Conservation (phyloP, 2,329 filamentous ascomycete species). For the Fusarium drepaniforme region DNA sequence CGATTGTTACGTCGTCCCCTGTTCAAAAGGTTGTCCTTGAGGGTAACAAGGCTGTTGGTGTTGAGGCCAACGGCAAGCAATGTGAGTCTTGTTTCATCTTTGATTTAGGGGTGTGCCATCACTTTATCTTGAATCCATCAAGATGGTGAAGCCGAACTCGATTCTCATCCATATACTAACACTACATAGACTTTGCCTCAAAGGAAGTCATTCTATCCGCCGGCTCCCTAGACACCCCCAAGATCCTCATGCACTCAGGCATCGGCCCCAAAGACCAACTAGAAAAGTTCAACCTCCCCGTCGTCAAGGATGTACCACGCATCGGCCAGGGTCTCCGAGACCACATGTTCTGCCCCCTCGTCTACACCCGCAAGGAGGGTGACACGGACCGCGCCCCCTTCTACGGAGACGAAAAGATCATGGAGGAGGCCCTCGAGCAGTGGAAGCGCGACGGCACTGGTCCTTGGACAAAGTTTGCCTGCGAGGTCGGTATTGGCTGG, state of each 20-base stretch:
- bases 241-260: constrained; percentile 54
- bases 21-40: constrained; percentile 36
- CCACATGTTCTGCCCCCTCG: constrained; percentile 54
- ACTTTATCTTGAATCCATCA: not conserved
- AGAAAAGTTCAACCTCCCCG: constrained; percentile 21
- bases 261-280: constrained; percentile 33
- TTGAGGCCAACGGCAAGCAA: constrained; percentile 30
- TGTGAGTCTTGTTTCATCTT: constrained; percentile 13
- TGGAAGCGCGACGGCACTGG: constrained; percentile 60
- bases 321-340: constrained; percentile 57
- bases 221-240: constrained; percentile 56
- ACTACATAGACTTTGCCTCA: constrained; percentile 43
- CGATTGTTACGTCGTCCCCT: constrained; percentile 28
- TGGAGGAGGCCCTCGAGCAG: constrained; percentile 59
- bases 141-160: not conserved
- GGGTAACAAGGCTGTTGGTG: constrained; percentile 31
- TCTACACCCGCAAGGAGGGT: constrained; percentile 54
- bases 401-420: constrained; percentile 56
- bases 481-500: constrained; percentile 56
- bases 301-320: constrained; percentile 47
- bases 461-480: constrained; percentile 54
- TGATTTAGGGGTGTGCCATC: not conserved
- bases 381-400: constrained; percentile 59
- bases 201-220: constrained; percentile 60
- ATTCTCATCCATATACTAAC: not conserved